Percentiles rank a stretch among this genome's conserved stretches.
Evolutionary conservation across 805 yeast species (phyloP).

Genomic region (Kuraishia ogatae): DNA sequence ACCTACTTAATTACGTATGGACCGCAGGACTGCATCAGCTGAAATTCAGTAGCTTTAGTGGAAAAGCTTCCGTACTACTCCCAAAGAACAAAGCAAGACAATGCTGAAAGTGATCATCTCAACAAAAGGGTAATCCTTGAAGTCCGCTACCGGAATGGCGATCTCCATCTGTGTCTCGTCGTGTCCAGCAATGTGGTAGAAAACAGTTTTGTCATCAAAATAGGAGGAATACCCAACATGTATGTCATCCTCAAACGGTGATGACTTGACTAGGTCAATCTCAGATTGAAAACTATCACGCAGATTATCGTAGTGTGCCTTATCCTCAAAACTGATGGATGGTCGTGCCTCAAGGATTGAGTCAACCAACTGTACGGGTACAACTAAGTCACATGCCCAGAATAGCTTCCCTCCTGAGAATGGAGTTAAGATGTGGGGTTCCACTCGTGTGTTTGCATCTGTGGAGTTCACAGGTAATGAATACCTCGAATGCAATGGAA

Average conservation of each 20-base stretch:
- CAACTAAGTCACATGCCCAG: conserved; percentile 2
- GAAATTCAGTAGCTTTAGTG: too few species aligned
- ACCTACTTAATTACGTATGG: too few species aligned
- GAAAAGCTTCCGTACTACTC: not conserved
- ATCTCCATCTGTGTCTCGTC: not conserved
- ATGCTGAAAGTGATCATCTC: not conserved
- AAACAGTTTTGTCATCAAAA: conserved; percentile 3
- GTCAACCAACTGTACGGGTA: not conserved
- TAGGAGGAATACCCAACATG: conserved; percentile 3
- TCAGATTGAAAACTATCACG: conserved; percentile 1
- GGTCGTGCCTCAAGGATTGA: not conserved
- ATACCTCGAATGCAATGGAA: conserved; percentile 24
- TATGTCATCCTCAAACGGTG: not conserved
- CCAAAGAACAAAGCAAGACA: not conserved
- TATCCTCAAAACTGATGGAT: not conserved
- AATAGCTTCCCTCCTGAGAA: not conserved
- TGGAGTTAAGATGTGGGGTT: not conserved
- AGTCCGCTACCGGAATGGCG: not conserved
- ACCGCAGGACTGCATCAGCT: too few species aligned
- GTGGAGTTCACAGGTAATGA: conserved; percentile 12
- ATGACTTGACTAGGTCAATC: not conserved
- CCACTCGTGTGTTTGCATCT: too few species aligned
- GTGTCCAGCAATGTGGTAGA: conserved; percentile 3
- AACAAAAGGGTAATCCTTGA: not conserved
- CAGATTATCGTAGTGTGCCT: not conserved